Percentiles rank a stretch among this genome's conserved stretches.
Conservation (phyloP, 2,329 filamentous ascomycete species). For the Penicillium frequentans region DNA sequence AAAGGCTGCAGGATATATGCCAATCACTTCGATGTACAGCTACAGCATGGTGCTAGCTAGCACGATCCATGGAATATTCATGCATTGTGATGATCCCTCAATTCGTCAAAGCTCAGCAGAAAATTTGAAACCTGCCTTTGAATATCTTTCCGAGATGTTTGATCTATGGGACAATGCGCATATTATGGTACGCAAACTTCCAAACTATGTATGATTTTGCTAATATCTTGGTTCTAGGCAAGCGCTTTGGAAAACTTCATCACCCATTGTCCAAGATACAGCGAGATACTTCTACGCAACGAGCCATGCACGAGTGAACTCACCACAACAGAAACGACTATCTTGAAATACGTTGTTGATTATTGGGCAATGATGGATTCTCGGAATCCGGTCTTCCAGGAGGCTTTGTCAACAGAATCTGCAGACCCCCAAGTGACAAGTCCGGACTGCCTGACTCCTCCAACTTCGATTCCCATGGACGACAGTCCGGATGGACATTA, state of each 20-base stretch:
- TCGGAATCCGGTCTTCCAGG: constrained; percentile 15
- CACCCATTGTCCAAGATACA: constrained; percentile 17
- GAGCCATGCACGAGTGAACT: constrained; percentile 14
- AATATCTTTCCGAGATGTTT: constrained; percentile 17
- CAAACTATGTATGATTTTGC: not conserved
- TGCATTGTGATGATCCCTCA: constrained; percentile 10
- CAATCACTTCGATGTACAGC: constrained; percentile 22
- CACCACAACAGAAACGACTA: constrained; percentile 12
- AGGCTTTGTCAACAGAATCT: not conserved
- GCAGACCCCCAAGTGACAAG: not conserved
- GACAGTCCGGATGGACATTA: not conserved
- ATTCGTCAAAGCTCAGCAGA: constrained; percentile 10
- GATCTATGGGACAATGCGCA: constrained; percentile 21
- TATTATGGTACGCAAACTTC: constrained; percentile 14
- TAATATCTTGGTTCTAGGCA: constrained; percentile 4
- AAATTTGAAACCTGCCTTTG: constrained; percentile 13
- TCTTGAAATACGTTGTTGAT: constrained; percentile 15
- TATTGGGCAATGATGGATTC: constrained; percentile 25
- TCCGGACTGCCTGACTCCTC: constrained; percentile 9
- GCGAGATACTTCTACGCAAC: constrained; percentile 15
- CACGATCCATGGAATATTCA: constrained; percentile 19
- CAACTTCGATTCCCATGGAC: not conserved
- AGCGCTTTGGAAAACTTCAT: constrained; percentile 16
- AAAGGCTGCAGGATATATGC: constrained; percentile 24
- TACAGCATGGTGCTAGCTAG: constrained; percentile 26